These are phyloP conservation scores for Evernia prunastri DNA, from an alignment of 495 filamentous ascomycete genomes.

Conservation along the genomic window DNA sequence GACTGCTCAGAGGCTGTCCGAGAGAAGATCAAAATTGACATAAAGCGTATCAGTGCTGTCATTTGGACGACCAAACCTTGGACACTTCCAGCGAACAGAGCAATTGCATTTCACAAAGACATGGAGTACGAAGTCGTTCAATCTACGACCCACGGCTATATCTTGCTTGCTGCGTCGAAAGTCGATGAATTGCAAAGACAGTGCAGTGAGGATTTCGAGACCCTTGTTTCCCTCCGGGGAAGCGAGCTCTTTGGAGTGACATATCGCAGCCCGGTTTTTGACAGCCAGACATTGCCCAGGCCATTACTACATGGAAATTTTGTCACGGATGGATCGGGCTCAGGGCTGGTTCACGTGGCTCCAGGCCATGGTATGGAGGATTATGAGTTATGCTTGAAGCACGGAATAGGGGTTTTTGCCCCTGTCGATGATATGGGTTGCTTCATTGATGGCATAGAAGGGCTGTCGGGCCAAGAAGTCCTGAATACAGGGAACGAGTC, in stretches of 20 bases:
- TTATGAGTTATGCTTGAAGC: conserved; percentile 68
- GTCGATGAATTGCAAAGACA: conserved; percentile 47
- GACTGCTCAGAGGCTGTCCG: conserved; percentile 43
- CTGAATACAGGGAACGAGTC: conserved; percentile 56
- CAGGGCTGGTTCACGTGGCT: conserved; percentile 87
- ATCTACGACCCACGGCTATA: conserved; percentile 46
- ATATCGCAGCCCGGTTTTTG: conserved; percentile 62
- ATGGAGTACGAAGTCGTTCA: conserved; percentile 67
- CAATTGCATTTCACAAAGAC: conserved; percentile 69
- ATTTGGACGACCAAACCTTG: conserved; percentile 99
- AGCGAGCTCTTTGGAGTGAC: conserved; percentile 54
- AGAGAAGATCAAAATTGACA: conserved; percentile 33
- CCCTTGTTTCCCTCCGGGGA: conserved; percentile 56
- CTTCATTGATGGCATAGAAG: conserved; percentile 62
- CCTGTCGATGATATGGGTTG: conserved; percentile 74
- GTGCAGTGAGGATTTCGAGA: conserved; percentile 39
- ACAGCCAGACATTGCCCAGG: conserved; percentile 45
- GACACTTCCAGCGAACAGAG: conserved; percentile 90
- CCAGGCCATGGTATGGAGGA: conserved; percentile 97
- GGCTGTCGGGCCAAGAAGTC: conserved; percentile 56
- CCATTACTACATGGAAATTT: conserved; percentile 76
- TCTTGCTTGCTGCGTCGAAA: conserved; percentile 62
- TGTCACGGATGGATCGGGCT: conserved; percentile 78
- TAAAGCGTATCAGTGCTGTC: conserved; percentile 54
- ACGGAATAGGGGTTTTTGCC: conserved; percentile 62